Evolutionary conservation across 2,329 filamentous ascomycete species (phyloP).

Genomic region (Trichoderma pleuroti): DNA sequence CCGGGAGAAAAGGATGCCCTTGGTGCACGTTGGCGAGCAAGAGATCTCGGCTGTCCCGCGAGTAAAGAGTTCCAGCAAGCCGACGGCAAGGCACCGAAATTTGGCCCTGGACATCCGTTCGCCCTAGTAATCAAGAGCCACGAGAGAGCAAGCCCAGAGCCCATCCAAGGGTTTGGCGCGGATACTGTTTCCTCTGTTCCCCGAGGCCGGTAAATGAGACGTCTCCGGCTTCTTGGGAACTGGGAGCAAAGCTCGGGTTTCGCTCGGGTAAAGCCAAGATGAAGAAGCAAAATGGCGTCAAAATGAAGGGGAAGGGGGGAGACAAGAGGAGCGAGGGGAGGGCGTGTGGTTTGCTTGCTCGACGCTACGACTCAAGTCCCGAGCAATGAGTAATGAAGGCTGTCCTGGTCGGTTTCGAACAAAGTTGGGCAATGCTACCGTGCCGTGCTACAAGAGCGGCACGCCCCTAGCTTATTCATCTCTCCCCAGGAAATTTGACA

Average conservation of each 20-base stretch:
- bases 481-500: background rate
- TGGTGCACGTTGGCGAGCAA: background rate
- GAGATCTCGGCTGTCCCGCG: background rate
- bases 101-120: background rate
- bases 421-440: background rate
- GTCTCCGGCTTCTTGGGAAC: slow-evolving; percentile 13
- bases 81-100: slow-evolving; percentile 2
- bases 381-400: background rate
- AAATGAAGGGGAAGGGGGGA: background rate
- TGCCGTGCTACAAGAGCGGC: background rate
- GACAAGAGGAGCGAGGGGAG: background rate
- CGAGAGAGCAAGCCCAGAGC: background rate
- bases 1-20: background rate
- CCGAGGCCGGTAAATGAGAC: slow-evolving; percentile 4
- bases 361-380: background rate
- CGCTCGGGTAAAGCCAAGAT: slow-evolving; percentile 10
- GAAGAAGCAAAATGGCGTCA: slow-evolving; percentile 8
- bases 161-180: background rate
- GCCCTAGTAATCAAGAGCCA: background rate
- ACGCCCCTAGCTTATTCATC: slow-evolving; percentile 5
- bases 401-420: background rate
- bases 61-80: background rate
- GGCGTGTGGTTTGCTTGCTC: background rate
- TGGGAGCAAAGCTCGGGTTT: background rate
- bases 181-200: background rate